Evolutionary conservation across 495 filamentous ascomycete genomes (phyloP), one percentile per base, ranked within the genome.

Genomic region (Astrocystis sublimbata): DNA sequence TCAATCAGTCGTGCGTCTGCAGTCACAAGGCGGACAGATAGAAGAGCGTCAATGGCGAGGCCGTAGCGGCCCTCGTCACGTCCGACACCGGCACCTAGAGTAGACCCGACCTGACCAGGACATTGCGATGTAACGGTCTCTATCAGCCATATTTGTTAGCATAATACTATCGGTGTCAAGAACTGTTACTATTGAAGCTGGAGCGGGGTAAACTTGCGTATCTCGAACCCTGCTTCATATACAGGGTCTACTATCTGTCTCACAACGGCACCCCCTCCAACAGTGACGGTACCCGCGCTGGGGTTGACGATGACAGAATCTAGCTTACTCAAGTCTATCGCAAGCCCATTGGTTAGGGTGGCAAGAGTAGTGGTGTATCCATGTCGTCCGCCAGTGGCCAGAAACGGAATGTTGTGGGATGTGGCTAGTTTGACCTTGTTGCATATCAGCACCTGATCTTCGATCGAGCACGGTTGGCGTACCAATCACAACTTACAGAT

Each of bases 11-110:
- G 38, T 0, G 77, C 78, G 1, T 63, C 43, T 6, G 68, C 71
- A 1, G 69, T 73, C 8, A 79, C 66, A 13, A 79, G 23, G 5
- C 61, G 56, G 0, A 69, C 70, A 3, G 64, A 70, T 3, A 58
- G 12, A 3, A 81, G 66, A 4, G 62, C 58, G 62, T 81, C 79
- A 6, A 70, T 45, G n/a, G 64, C 65, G 6, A 76, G 53, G 9
- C 79, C 79, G 62, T 74, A 68, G 9, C 71, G 33, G n/a, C 76
- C 77, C 28, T 69, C 60, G 15, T 68, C 61, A 19, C 51, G 60
- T n/a, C 77, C 76, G 8, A 78, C 54, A 19, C 76, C 78, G 17
- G 63, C 79, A 33, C 78, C 79, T 23, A 82, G 63, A 15, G 73
- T 70, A 7, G 69, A 71, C 5, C 75, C 75, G 50, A 74, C 41